Evolutionary conservation across 768 basidiomycete genomes (phyloP).

Genomic region (Psilocybe tampanensis): DNA sequence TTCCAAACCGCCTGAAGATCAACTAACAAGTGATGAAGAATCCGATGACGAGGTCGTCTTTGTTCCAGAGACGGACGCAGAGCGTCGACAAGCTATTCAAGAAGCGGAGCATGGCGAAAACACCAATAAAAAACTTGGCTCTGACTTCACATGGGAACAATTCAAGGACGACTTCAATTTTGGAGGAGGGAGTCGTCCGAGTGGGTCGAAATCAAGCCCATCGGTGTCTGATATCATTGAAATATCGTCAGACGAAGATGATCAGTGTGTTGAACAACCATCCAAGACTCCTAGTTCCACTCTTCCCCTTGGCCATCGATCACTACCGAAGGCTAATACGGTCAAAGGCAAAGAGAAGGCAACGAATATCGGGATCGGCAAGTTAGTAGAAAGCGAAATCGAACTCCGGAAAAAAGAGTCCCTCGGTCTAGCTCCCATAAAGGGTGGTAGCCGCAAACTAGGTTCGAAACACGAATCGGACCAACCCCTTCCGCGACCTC

Average conservation of each 20-base stretch:
- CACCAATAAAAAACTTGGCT: constrained; percentile 40
- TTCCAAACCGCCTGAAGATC: constrained; percentile 9
- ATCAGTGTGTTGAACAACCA: constrained; percentile 22
- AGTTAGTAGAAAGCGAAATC: constrained; percentile 46
- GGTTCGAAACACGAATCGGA: constrained; percentile 5
- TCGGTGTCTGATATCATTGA: constrained; percentile 14
- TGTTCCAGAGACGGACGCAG: constrained; percentile 43
- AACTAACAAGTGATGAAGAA: constrained; percentile 21
- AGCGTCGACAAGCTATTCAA: constrained; percentile 54
- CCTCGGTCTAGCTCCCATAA: constrained; percentile 40
- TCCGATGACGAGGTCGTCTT: constrained; percentile 40
- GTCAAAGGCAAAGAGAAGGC: constrained; percentile 12
- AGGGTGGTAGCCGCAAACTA: constrained; percentile 23
- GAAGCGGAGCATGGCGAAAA: constrained; percentile 47
- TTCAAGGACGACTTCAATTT: constrained; percentile 57
- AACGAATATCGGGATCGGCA: constrained; percentile 27
- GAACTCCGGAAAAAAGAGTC: constrained; percentile 45
- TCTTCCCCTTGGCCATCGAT: constrained; percentile 18
- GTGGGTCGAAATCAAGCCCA: constrained; percentile 3
- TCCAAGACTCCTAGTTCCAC: constrained; percentile 37
- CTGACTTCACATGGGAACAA: constrained; percentile 40
- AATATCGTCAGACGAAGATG: constrained; percentile 24
- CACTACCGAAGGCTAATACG: background rate
- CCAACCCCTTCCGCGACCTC: background rate
- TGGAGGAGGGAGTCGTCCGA: constrained; percentile 15